phyloP scores from a whole-genome alignment of 1,284 basidiomycete species.

The Nidula niveotomentosa region DNA sequence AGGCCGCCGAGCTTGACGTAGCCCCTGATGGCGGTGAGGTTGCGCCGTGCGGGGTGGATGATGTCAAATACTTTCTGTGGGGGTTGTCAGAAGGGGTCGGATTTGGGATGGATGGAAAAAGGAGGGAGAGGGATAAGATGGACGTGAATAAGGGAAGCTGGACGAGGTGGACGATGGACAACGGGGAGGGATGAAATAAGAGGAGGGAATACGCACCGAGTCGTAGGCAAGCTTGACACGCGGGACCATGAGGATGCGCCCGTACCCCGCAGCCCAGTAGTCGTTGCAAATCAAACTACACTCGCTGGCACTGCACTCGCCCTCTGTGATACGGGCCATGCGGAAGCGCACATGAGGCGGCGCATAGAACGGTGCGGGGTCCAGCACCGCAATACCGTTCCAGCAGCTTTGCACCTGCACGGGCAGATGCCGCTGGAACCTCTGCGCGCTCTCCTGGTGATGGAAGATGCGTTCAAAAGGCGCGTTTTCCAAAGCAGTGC shows the following conservation, averaged over 20 bases:
- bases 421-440: slow-evolving; percentile 89
- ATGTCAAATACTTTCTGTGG: slow-evolving; percentile 87
- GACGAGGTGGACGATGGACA: too few species aligned
- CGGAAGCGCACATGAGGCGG: slow-evolving; percentile 89
- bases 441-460: slow-evolving; percentile 68
- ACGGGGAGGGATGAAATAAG: not conserved
- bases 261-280: slow-evolving; percentile 92
- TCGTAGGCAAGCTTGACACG: slow-evolving; percentile 95
- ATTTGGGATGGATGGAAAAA: too few species aligned
- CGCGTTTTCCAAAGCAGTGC: slow-evolving; percentile 94
- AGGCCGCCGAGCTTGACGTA: slow-evolving; percentile 89
- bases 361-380: slow-evolving; percentile 90
- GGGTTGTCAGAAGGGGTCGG: not conserved
- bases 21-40: slow-evolving; percentile 91
- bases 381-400: slow-evolving; percentile 94
- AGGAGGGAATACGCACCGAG: slow-evolving; percentile 47
- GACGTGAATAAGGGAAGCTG: too few species aligned
- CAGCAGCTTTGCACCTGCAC: slow-evolving; percentile 96
- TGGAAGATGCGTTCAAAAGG: slow-evolving; percentile 94
- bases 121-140: too few species aligned
- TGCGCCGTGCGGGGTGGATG: slow-evolving; percentile 85
- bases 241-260: slow-evolving; percentile 94
- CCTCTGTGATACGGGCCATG: slow-evolving; percentile 83
- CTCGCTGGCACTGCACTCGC: slow-evolving; percentile 91
- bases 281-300: slow-evolving; percentile 96